phyloP scores from a whole-genome alignment of 2,329 filamentous ascomycete species.

The Pseudogymnoascus sp. region DNA sequence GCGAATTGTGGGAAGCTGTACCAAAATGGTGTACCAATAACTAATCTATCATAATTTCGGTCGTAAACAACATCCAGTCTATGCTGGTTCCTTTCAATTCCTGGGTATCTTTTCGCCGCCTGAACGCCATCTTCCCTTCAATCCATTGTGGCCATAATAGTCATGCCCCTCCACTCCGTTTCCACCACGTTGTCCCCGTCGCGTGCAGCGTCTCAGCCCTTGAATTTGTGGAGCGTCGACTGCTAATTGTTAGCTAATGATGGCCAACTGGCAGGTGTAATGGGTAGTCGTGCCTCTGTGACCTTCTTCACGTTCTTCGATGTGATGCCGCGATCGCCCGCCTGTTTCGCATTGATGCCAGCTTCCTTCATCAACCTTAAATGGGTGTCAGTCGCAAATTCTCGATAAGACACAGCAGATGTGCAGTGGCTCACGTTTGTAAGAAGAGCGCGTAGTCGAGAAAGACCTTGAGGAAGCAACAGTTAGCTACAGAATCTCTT shows the following conservation, averaged over 20 bases:
- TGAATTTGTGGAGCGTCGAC: slow-evolving; percentile 26
- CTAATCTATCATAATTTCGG: background rate
- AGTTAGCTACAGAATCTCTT: slow-evolving; percentile 1
- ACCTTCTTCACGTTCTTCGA: slow-evolving; percentile 71
- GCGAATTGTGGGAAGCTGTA: background rate
- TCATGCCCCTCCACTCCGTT: background rate
- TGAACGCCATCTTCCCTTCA: background rate
- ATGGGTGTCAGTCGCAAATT: background rate
- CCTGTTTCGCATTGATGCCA: slow-evolving; percentile 65
- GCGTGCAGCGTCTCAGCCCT: slow-evolving; percentile 19
- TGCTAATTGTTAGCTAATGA: slow-evolving; percentile 12
- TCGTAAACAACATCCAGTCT: slow-evolving; percentile 4
- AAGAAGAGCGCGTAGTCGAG: slow-evolving; percentile 81
- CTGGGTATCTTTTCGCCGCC: background rate
- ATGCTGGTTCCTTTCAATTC: background rate
- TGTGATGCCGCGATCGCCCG: slow-evolving; percentile 66
- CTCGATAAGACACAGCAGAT: background rate
- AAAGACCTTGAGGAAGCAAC: slow-evolving; percentile 57
- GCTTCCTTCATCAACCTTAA: slow-evolving; percentile 71
- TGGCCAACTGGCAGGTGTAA: background rate
- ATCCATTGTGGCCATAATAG: background rate
- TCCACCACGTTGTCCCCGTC: background rate
- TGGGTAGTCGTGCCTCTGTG: slow-evolving; percentile 52
- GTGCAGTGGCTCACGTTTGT: slow-evolving; percentile 42
- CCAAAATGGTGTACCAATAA: background rate